A percentile compares a stretch with the other conserved stretches of the same genome.
These are phyloP conservation scores for Boletus smithii DNA, from an alignment of 1,284 basidiomycete species.

Conservation along the genomic window DNA sequence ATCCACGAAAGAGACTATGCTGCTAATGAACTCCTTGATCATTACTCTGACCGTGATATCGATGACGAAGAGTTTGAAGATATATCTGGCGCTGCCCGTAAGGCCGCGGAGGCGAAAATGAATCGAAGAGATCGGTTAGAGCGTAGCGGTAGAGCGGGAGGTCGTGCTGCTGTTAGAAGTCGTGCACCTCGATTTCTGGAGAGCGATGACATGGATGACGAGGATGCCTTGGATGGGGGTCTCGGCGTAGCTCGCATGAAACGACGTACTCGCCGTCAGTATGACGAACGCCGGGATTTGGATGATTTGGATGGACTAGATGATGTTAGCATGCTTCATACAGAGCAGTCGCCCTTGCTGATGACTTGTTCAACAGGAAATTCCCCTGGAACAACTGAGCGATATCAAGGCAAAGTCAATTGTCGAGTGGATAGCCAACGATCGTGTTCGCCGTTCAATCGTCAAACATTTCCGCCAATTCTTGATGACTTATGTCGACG, in stretches of 20 bases:
- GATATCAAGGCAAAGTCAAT: constrained; percentile 98
- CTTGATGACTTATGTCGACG: constrained; percentile 93
- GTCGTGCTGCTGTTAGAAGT: constrained; percentile 69
- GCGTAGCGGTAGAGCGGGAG: constrained; percentile 58
- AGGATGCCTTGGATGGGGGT: constrained; percentile 58
- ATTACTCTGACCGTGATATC: constrained; percentile 84
- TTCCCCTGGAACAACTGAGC: constrained; percentile 92
- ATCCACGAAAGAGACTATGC: constrained; percentile 75
- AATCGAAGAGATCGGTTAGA: constrained; percentile 81
- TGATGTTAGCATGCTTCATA: constrained; percentile 50
- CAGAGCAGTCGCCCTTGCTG: constrained; percentile 1
- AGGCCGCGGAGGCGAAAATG: constrained; percentile 88
- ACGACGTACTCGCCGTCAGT: constrained; percentile 75
- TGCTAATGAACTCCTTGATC: constrained; percentile 78
- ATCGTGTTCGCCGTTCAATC: constrained; percentile 87
- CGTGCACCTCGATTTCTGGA: constrained; percentile 85
- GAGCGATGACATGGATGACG: constrained; percentile 58
- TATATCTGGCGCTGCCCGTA: constrained; percentile 71
- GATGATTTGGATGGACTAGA: constrained; percentile 86
- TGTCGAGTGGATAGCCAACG: constrained; percentile 94
- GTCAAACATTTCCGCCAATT: constrained; percentile 93
- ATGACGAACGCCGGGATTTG: constrained; percentile 81
- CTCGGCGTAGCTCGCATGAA: constrained; percentile 68
- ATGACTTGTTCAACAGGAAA: constrained; percentile 55
- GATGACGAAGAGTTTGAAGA: constrained; percentile 81